Percentiles rank a stretch among this genome's conserved stretches.
Conservation (phyloP, 495 filamentous ascomycete genomes). For the Penicillium alfredii region DNA sequence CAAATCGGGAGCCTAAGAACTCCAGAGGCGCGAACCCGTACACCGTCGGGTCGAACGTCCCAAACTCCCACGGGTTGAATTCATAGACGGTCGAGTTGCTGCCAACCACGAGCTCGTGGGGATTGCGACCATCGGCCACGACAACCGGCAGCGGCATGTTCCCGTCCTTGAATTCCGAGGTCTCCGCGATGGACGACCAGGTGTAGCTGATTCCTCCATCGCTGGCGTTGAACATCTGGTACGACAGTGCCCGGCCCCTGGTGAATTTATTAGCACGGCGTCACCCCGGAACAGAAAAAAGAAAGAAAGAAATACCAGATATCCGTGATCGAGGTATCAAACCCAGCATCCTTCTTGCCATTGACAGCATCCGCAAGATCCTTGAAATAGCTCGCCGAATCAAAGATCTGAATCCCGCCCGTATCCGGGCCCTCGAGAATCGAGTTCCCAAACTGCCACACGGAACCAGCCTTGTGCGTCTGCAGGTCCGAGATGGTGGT, state of each 20-base stretch:
- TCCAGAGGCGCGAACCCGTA: conserved; percentile 70
- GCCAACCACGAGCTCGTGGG: conserved; percentile 57
- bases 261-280: conserved; percentile 7
- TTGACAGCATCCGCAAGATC: conserved; percentile 56
- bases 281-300: conserved; percentile 9
- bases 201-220: conserved; percentile 77
- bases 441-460: conserved; percentile 74
- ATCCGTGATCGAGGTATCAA: conserved; percentile 75
- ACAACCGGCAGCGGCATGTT: conserved; percentile 77
- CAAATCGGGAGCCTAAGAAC: conserved; percentile 79
- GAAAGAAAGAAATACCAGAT: conserved; percentile 53
- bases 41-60: conserved; percentile 74
- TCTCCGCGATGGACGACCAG: conserved; percentile 77
- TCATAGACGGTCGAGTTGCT: conserved; percentile 78
- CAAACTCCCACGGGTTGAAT: conserved; percentile 85
- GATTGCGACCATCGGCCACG: conserved; percentile 67
- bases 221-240: conserved; percentile 73
- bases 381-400: conserved; percentile 59
- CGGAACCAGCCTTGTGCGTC: conserved; percentile 31
- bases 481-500: conserved; percentile 60
- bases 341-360: conserved; percentile 64
- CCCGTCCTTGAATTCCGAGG: conserved; percentile 60
- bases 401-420: conserved; percentile 46
- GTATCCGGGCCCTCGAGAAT: conserved; percentile 64
- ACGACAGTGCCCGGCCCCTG: conserved; percentile 65